These are phyloP conservation scores for Oryza australiensis DNA, from an alignment of 176 grass and related monocot species.

Conservation along the genomic window DNA sequence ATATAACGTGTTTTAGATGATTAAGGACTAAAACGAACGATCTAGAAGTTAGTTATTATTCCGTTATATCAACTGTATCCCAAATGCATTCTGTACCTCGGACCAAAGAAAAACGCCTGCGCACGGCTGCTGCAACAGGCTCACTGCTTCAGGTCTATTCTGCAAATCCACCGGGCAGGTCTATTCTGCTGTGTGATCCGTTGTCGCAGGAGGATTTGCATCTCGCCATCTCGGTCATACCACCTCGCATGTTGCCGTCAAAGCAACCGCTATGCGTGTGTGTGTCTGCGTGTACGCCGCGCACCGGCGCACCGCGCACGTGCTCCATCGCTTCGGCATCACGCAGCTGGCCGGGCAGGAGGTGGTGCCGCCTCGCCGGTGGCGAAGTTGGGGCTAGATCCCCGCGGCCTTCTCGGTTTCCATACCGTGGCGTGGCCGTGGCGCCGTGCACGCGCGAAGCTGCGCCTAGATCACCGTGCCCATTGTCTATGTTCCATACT, in stretches of 20 bases:
- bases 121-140: too few species aligned
- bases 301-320: neutral
- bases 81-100: neutral
- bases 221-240: neutral
- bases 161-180: neutral
- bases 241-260: neutral
- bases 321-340: neutral
- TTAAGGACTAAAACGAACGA: too few species aligned
- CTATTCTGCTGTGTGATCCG: neutral
- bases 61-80: neutral
- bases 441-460: too few species aligned
- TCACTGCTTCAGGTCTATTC: neutral
- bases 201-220: neutral
- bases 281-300: too few species aligned
- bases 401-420: too few species aligned
- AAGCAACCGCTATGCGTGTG: too few species aligned
- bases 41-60: too few species aligned
- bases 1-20: too few species aligned
- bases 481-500: too few species aligned
- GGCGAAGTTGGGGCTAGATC: neutral
- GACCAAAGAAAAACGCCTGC: neutral
- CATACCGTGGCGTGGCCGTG: neutral
- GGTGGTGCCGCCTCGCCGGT: neutral
- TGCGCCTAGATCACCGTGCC: too few species aligned
- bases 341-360: neutral